phyloP scores from a whole-genome alignment of 768 basidiomycete species.

The Termitomyces sp. region DNA sequence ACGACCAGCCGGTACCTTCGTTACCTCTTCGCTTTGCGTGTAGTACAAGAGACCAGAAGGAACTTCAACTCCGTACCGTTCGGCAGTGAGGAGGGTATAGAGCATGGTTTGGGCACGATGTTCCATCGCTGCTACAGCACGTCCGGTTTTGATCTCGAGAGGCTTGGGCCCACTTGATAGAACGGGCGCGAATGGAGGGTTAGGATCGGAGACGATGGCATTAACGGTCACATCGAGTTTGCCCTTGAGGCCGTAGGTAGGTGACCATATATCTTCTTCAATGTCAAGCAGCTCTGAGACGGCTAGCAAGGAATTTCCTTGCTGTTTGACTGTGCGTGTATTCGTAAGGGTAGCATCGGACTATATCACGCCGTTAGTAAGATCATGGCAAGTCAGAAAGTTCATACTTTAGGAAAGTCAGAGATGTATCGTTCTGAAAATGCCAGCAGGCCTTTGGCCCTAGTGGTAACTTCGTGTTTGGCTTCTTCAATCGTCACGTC shows the following conservation, averaged over 20 bases:
- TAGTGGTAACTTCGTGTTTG: conserved; percentile 52
- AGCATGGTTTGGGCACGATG: conserved; percentile 98
- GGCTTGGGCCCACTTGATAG: conserved; percentile 53
- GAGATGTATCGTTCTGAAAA: conserved; percentile 71
- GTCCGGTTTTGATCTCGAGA: conserved; percentile 96
- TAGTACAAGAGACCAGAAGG: conserved; percentile 89
- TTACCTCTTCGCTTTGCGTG: conserved; percentile 86
- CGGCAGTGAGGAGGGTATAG: conserved; percentile 86
- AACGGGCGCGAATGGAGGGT: conserved; percentile 22
- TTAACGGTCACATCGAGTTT: conserved; percentile 92
- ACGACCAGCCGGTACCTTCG: conserved; percentile 72
- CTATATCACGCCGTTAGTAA: conserved; percentile 33
- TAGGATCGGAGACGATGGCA: conserved; percentile 53
- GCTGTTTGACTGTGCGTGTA: conserved; percentile 49
- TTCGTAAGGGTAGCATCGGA: conserved; percentile 64
- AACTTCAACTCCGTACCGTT: conserved; percentile 85
- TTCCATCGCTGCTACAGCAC: conserved; percentile 71
- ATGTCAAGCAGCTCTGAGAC: conserved; percentile 78
- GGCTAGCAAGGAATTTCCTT: conserved; percentile 56
- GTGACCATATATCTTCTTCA: conserved; percentile 98
- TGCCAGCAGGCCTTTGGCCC: conserved; percentile 61
- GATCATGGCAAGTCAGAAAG: not conserved
- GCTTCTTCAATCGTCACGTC: conserved; percentile 61
- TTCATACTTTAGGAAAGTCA: conserved; percentile 56
- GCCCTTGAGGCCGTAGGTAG: conserved; percentile 91